Conservation (phyloP, 176 grass and related monocot genomes). For the Metroxylon sagu region DNA sequence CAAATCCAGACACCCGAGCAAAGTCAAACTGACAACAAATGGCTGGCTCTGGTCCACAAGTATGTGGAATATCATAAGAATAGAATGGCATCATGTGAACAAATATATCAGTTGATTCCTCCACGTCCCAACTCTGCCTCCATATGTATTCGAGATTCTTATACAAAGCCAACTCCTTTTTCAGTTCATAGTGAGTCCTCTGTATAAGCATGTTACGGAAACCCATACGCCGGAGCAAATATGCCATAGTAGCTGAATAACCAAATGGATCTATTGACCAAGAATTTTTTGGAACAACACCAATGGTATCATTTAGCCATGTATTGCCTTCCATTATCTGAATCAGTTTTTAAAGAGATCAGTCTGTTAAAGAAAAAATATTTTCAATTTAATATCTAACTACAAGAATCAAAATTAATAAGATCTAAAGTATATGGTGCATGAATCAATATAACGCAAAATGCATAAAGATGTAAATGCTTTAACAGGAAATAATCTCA, state of each 20-base stretch:
- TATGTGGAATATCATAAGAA: conserved; percentile 98
- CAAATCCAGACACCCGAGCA: conserved; percentile 66
- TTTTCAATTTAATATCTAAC: too few relatives aligned
- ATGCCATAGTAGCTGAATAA: conserved; percentile 96
- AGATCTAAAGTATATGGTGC: too few relatives aligned
- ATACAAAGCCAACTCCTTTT: conserved; percentile 81
- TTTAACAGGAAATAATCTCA: too few relatives aligned
- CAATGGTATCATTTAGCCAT: conserved; percentile 94
- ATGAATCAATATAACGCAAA: too few relatives aligned
- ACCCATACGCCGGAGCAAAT: conserved; percentile 88
- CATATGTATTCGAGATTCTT: conserved; percentile 92
- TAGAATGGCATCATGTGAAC: conserved; percentile 99
- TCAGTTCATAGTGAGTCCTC: conserved; percentile 92
- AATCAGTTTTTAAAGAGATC: conserved; percentile 20
- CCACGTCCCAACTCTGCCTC: conserved; percentile 94
- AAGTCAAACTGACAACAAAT: conserved; percentile 99
- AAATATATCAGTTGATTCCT: conserved; percentile 94
- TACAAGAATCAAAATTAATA: too few relatives aligned
- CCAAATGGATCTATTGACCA: conserved; percentile 98
- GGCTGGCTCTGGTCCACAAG: conserved; percentile 97
- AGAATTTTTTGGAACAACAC: conserved; percentile 92
- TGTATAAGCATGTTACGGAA: conserved; percentile 97
- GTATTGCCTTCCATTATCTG: conserved; percentile 96
- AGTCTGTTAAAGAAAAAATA: neutral
- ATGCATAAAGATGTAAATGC: too few relatives aligned